Evolutionary conservation across 306 rosid genomes (phyloP), one percentile per base, ranked within the genome.

Genomic region (Castanea crenata): DNA sequence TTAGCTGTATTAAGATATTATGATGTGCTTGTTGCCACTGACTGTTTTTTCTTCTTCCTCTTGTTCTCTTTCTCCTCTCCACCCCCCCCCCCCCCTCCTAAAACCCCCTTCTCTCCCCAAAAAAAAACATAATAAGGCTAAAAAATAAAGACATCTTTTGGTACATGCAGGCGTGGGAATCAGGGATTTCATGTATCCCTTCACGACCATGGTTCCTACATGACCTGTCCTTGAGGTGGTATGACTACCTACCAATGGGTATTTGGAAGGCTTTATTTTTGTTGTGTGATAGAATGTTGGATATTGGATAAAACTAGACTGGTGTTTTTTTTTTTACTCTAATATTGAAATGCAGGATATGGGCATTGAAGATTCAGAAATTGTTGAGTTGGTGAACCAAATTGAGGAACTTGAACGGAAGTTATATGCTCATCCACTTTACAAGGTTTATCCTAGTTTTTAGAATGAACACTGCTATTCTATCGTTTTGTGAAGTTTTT

Each of bases 401-500:
- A 89, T 95, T 27, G 97, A 91, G 91, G 97, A 86, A 55, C 94
- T 90, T 52, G 98, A 95, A 82, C 83, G 85, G 61, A 91, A 89
- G 87, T 86, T 93, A 84, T 81, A 92, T 82, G 77, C 88, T 64
- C 97, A 95, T 86, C 96, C 98, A 58, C 85, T 95, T 80, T 93
- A 93, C 75, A 91, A 95, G 99, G 99, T 95, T 87, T 83, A 85
- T 59, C 71, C 1, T 75, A 8, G 55, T 55, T 23, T 78, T 29
- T 61, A 38, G 54, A 78, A 70, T 61, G 65, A 84, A 55, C 76
- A 41, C 12, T 57, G 65, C 16, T 76, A 64, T 74, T 82, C 76
- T 71, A 49, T 67, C 27, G 16, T 75, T 80, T 83, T 61, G 20
- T 77, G 64, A 72, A 64, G 70, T 61, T 74, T 71, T 34, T 77